Base-by-base conservation (phyloP, 2,329 filamentous ascomycete genomes). In the Paracamarosporium sp. region DNA sequence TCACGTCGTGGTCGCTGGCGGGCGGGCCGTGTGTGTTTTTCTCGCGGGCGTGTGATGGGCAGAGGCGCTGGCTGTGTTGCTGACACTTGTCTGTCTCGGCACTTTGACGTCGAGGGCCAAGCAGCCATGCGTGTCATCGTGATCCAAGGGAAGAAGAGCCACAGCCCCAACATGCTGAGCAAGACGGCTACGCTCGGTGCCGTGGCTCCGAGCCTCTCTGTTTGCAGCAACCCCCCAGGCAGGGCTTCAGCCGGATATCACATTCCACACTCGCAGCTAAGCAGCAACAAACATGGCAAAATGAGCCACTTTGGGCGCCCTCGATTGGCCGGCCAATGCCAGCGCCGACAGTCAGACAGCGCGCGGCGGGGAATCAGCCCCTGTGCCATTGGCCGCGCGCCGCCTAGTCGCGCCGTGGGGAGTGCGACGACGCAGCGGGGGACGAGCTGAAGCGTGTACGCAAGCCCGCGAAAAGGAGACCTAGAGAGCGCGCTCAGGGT, bases 221-320 rank as follows among this genome's bases (percentile, higher is more conserved):
- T 55, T 53, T 33, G 43, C 47, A 53, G 55, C 40, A 41, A 35
- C 35, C 12, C 15, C 24, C 43, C 53, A 56, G 55, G 56, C 56
- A 22, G 30, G 60, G 22, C 33, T 55, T 60, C 46, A 59, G 51
- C 63, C 67, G 62, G 56, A 56, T 54, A 56, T 60, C 61, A 59
- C 50, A 50, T 50, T 13, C 13, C 46, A 35, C 9, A 24, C 17
- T 15, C 25, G 35, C 33, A 33, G 33, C 30, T 25, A 24, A 22
- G 22, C 52, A 43, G 28, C 22, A 48, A 13, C 15, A 24, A 24
- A 46, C 35, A 50, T 15, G 33, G 56, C 55, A 52, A 63, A 61
- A 58, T 43, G 25, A 1, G 31, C 57, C 56, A 22, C 36, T 59
- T 57, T 40, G 27, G 51, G 50, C n/a, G 28, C 22, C 17, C 38